Percentiles rank a stretch among this genome's conserved stretches.
These are phyloP conservation scores for Lactifluus volemus DNA, from an alignment of 768 basidiomycete genomes.

Conservation along the genomic window DNA sequence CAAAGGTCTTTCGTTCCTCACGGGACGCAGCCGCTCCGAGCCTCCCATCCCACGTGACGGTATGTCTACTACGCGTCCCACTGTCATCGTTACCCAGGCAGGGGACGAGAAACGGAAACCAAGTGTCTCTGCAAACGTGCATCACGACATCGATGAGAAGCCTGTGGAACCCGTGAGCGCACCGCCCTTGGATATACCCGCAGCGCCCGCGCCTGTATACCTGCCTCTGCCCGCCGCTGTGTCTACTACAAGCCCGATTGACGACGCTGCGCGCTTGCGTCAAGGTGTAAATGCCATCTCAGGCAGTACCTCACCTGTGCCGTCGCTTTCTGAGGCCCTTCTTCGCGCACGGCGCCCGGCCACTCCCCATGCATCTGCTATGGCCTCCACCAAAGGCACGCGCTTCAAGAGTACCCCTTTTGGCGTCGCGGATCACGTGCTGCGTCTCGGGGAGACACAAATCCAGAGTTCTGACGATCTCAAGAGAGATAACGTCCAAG, in stretches of 20 bases:
- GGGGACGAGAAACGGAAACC: slow-evolving; percentile 8
- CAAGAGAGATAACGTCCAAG: neutral
- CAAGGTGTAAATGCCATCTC: slow-evolving; percentile 18
- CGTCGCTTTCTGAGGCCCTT: slow-evolving; percentile 62
- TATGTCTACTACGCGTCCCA: slow-evolving; percentile 1
- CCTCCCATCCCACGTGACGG: slow-evolving; percentile 15
- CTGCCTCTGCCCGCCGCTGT: neutral
- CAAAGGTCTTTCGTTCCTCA: slow-evolving; percentile 19
- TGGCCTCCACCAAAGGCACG: slow-evolving; percentile 35
- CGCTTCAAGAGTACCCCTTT: slow-evolving; percentile 73
- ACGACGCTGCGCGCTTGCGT: slow-evolving; percentile 4
- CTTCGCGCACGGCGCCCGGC: slow-evolving; percentile 49
- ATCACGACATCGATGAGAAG: neutral
- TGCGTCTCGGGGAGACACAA: slow-evolving; percentile 18
- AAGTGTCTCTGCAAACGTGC: neutral
- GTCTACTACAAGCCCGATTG: neutral
- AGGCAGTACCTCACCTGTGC: slow-evolving; percentile 39
- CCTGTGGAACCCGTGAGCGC: neutral
- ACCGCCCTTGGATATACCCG: neutral
- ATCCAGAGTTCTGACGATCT: neutral
- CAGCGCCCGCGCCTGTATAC: slow-evolving; percentile 1
- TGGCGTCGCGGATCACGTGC: slow-evolving; percentile 43
- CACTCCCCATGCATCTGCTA: slow-evolving; percentile 18
- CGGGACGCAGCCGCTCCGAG: slow-evolving; percentile 16
- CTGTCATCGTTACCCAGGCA: neutral